Evolutionary conservation across 345 rosid genomes (phyloP).

Genomic region (Brassica cretica): DNA sequence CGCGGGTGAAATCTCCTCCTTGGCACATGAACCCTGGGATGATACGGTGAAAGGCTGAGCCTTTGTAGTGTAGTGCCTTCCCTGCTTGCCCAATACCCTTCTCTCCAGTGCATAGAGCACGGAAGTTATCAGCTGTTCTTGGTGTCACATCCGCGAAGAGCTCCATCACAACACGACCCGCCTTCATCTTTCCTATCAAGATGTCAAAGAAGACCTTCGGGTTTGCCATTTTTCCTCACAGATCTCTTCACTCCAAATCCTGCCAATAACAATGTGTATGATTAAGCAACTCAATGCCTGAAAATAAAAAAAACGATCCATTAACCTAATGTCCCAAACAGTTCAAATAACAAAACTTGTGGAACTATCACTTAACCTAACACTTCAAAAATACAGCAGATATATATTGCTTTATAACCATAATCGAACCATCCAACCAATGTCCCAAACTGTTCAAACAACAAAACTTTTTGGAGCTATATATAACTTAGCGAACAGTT

Average conservation of each 20-base stretch:
- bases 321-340: not conserved
- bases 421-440: not conserved
- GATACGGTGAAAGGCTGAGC: slow-evolving; percentile 79
- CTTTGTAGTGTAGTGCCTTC: slow-evolving; percentile 71
- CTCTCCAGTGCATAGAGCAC: slow-evolving; percentile 82
- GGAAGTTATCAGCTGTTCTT: slow-evolving; percentile 73
- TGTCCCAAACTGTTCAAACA: not conserved
- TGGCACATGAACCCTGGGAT: slow-evolving; percentile 93
- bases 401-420: too few species aligned
- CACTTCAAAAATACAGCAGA: too few species aligned
- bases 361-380: not conserved
- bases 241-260: slow-evolving; percentile 26
- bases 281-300: slow-evolving; percentile 5
- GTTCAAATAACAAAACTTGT: not conserved
- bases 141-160: slow-evolving; percentile 71
- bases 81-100: slow-evolving; percentile 65
- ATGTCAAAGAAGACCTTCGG: slow-evolving; percentile 81
- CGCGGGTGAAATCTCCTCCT: slow-evolving; percentile 85
- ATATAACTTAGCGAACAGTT: not conserved
- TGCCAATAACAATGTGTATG: not conserved
- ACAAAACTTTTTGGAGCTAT: not conserved
- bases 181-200: slow-evolving; percentile 62
- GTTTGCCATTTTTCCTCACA: slow-evolving; percentile 48
- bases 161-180: slow-evolving; percentile 78
- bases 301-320: too few species aligned